Evolutionary conservation across 768 basidiomycete species (phyloP), one percentile per base, ranked within the genome.

Genomic region (Infundibulicybe gibba): DNA sequence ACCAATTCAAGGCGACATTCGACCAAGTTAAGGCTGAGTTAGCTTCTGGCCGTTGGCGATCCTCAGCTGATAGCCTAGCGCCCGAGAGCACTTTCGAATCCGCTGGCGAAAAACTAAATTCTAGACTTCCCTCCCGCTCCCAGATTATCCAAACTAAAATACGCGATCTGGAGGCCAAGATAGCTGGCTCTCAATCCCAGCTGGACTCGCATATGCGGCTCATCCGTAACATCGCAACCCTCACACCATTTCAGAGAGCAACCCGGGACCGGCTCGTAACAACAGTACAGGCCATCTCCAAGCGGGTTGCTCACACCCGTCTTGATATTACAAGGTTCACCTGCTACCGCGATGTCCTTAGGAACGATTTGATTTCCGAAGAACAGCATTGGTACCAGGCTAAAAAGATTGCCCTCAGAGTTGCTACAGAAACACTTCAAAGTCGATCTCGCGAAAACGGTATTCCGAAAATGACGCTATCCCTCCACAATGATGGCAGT

Each of bases 21-120:
- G 83, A 90, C 54, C 79, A 84, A 56, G 88, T 94, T 57, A 93
- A 94, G 65, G 87, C 88, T 1, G 85, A 90, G 56, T 70, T 94
- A 42, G 88, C 86, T 0, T 74, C 85, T 19, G 73, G 71, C 1
- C 65, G 65, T 13, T 61, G 62, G 53, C 54, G 64, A 51, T 52
- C 65, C 32, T 56, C 49, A 15, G 59, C 66, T 15, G 49, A 56
- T 32, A 56, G 52, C n/a, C 45, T 58, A 21, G 44, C 45, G 13
- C 49, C 58, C 19, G 32, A 50, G 25, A 32, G 45, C 31, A 56
- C 63, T 40, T 54, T 53, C 32, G 51, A 54, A n/a, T 57, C 49
- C 47, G 8, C 25, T 8, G 25, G 8, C 8, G 25, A 25, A 25
- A 3, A 25, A 25, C 4, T 8, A 25, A 57, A 54, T 49, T 57